Percentiles rank a stretch among this genome's conserved stretches.
These are phyloP conservation scores for Zygnema circumcarinatum DNA, from an alignment of 139 green algal species.

Conservation along the genomic window DNA sequence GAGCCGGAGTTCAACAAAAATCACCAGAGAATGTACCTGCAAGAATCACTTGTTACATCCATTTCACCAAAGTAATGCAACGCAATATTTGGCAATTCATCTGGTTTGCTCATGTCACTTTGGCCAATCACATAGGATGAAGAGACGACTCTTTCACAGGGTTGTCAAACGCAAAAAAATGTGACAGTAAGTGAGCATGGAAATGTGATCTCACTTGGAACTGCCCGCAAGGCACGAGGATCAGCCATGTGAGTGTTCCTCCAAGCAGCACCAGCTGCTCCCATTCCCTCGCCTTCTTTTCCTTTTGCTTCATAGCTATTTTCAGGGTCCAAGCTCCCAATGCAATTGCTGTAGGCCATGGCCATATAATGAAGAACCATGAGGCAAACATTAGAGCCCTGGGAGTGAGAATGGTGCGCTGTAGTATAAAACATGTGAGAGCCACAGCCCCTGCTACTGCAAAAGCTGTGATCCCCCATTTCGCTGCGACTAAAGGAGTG, in stretches of 20 bases:
- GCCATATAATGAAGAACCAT: slow-evolving; percentile 45
- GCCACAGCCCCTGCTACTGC: background rate
- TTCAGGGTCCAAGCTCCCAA: slow-evolving; percentile 26
- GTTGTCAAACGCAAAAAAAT: too few species aligned
- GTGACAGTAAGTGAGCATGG: too few species aligned
- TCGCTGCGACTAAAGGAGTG: background rate
- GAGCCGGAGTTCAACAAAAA: too few species aligned
- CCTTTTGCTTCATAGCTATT: background rate
- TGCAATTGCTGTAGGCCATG: slow-evolving; percentile 31
- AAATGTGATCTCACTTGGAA: slow-evolving; percentile 43
- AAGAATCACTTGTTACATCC: too few species aligned
- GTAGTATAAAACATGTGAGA: background rate
- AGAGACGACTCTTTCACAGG: too few species aligned
- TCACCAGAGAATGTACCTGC: too few species aligned
- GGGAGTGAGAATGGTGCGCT: slow-evolving; percentile 17
- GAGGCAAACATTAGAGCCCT: slow-evolving; percentile 26
- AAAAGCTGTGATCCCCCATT: background rate
- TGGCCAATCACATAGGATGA: too few species aligned
- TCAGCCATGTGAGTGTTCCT: slow-evolving; percentile 50
- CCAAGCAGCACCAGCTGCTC: slow-evolving; percentile 48
- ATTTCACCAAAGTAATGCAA: too few species aligned
- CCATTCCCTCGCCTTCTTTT: slow-evolving; percentile 31
- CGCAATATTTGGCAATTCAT: too few species aligned
- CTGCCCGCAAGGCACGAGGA: slow-evolving; percentile 35
- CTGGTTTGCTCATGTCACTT: too few species aligned